Conservation (phyloP, 768 basidiomycete species). For the Russula olivacea region DNA sequence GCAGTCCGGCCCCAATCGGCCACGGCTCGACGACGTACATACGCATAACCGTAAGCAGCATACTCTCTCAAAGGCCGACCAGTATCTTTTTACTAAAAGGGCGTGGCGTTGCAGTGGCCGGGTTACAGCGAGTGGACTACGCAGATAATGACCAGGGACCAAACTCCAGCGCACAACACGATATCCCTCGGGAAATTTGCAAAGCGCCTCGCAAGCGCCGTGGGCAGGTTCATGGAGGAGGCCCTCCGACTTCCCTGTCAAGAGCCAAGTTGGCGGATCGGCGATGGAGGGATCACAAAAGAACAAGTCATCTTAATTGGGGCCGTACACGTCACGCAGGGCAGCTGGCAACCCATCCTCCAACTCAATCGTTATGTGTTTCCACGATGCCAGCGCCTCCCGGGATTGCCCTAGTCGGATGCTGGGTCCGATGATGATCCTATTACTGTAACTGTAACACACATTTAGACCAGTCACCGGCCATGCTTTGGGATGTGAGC, state of each 20-base stretch:
- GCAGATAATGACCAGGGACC: conserved; percentile 16
- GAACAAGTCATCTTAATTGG: conserved; percentile 4
- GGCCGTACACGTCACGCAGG: conserved; percentile 11
- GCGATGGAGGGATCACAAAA: conserved; percentile 1
- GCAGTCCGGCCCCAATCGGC: not conserved
- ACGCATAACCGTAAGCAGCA: conserved; percentile 11
- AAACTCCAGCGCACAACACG: not conserved
- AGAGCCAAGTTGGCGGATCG: conserved; percentile 5
- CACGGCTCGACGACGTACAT: not conserved
- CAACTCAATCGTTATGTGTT: conserved; percentile 13
- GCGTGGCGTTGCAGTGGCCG: conserved; percentile 10
- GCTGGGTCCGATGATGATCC: no score
- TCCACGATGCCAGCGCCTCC: not conserved
- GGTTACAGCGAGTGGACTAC: conserved; percentile 8
- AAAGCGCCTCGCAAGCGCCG: conserved; percentile 5
- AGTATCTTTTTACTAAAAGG: not conserved
- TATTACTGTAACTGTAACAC: no score
- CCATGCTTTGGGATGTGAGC: no score
- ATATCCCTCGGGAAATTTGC: conserved; percentile 7
- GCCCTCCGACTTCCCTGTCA: not conserved
- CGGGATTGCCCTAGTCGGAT: not conserved
- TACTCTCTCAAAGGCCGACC: no score
- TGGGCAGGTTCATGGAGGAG: conserved; percentile 9
- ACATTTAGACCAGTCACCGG: no score
- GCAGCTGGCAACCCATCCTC: conserved; percentile 21